Percentiles rank a stretch among this genome's conserved stretches.
Conservation (phyloP, 305 asterid species). For the Striga hermonthica region DNA sequence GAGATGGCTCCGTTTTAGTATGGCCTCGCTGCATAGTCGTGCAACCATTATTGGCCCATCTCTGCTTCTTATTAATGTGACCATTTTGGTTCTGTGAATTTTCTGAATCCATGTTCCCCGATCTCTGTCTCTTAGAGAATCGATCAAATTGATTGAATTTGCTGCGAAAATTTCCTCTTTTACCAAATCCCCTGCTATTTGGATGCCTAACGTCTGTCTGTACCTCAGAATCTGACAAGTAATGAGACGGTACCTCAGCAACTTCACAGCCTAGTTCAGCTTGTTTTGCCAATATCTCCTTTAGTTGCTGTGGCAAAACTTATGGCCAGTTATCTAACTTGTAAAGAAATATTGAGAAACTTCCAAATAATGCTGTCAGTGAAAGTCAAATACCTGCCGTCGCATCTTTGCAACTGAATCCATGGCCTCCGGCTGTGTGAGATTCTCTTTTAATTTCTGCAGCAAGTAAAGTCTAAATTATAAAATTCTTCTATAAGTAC, state of each 20-base stretch:
- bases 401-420: slow-evolving; percentile 56
- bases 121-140: slow-evolving; percentile 43
- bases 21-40: slow-evolving; percentile 13
- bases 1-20: slow-evolving; percentile 53
- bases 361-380: slow-evolving; percentile 18
- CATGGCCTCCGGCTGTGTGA: slow-evolving; percentile 39
- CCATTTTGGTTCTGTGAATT: slow-evolving; percentile 33
- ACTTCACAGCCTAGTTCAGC: slow-evolving; percentile 94
- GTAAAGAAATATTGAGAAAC: slow-evolving; percentile 8
- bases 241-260: slow-evolving; percentile 84
- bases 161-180: slow-evolving; percentile 56
- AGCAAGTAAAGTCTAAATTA: slow-evolving; percentile 28
- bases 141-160: slow-evolving; percentile 48
- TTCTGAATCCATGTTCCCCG: slow-evolving; percentile 33
- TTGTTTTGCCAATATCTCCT: slow-evolving; percentile 86
- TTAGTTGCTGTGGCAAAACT: slow-evolving; percentile 64
- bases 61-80: slow-evolving; percentile 35
- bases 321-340: slow-evolving; percentile 16
- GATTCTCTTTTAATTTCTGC: slow-evolving; percentile 55
- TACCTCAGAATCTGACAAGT: slow-evolving; percentile 67
- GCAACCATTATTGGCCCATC: slow-evolving; percentile 26
- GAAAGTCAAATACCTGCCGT: slow-evolving; percentile 65
- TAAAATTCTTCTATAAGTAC: slow-evolving; percentile 5
- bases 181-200: slow-evolving; percentile 36
- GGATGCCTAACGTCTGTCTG: slow-evolving; percentile 39